A percentile compares a stretch with the other conserved stretches of the same genome.
Evolutionary conservation across 352 stramenopile genomes (phyloP).

Genomic region (Blastocystis sp.): DNA sequence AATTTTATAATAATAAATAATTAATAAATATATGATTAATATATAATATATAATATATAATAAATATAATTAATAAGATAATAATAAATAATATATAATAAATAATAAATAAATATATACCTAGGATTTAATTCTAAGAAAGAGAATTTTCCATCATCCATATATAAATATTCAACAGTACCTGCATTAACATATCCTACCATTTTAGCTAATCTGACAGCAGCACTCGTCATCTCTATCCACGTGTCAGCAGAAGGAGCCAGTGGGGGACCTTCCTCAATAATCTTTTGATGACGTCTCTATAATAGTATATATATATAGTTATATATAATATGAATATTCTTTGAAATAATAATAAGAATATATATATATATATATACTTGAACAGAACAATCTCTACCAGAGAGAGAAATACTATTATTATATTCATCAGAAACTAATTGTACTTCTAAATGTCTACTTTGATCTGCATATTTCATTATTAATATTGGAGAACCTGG

Average conservation of each 20-base stretch:
- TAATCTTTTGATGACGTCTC: constrained; percentile 97
- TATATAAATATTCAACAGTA: constrained; percentile 99
- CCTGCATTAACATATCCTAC: constrained; percentile 95
- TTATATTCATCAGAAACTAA: constrained; percentile 91
- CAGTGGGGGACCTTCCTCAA: constrained; percentile 88
- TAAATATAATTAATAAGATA: background rate
- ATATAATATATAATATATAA: background rate
- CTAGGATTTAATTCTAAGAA: constrained; percentile 98
- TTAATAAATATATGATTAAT: background rate
- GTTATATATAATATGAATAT: no score
- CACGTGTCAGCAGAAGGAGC: constrained; percentile 75
- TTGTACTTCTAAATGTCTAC: constrained; percentile 95
- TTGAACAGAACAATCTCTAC: constrained; percentile 92
- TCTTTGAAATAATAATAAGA: no score
- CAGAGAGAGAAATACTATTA: constrained; percentile 88
- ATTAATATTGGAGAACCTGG: constrained; percentile 96
- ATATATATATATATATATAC: no score
- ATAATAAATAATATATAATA: background rate
- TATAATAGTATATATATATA: no score
- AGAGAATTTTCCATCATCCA: constrained; percentile 80
- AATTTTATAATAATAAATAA: background rate
- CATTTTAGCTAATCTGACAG: constrained; percentile 82
- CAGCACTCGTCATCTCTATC: constrained; percentile 88
- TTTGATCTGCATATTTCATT: constrained; percentile 88
- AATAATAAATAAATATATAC: constrained; percentile 22